Conservation (phyloP, 768 basidiomycete species). For the Cystobasidium tubakii region DNA sequence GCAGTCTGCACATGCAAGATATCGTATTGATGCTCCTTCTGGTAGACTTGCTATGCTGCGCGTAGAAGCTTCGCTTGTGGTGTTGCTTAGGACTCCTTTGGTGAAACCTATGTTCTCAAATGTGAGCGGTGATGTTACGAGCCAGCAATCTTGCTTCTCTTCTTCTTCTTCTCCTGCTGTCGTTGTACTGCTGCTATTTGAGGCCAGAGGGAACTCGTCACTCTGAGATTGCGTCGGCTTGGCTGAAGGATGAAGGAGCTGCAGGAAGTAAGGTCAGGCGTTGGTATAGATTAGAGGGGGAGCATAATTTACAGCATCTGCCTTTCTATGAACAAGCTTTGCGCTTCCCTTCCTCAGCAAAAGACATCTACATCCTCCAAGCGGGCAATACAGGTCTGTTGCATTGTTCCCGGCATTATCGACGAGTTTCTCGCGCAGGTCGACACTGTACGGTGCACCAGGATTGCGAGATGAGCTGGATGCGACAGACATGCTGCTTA, state of each 20-base stretch:
- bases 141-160: slow-evolving; percentile 14
- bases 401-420: slow-evolving; percentile 5
- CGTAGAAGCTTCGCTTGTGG: not conserved
- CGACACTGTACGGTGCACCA: slow-evolving; percentile 4
- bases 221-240: not conserved
- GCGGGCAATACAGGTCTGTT: slow-evolving; percentile 30
- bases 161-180: not conserved
- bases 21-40: slow-evolving; percentile 19
- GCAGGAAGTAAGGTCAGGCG: not conserved
- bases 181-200: not conserved
- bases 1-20: slow-evolving; percentile 36
- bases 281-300: too few species aligned
- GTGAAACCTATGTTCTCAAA: slow-evolving; percentile 38
- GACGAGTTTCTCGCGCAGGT: slow-evolving; percentile 4
- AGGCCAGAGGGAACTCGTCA: slow-evolving; percentile 18
- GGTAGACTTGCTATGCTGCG: not conserved
- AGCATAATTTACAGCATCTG: not conserved
- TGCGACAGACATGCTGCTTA: slow-evolving; percentile 1
- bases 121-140: slow-evolving; percentile 31
- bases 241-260: slow-evolving; percentile 12
- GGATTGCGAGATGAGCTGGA: slow-evolving; percentile 27
- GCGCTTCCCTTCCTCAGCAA: slow-evolving; percentile 33
- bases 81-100: slow-evolving; percentile 19
- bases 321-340: slow-evolving; percentile 8
- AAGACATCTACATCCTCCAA: slow-evolving; percentile 23